Evolutionary conservation across 495 filamentous ascomycete species (phyloP), one percentile per base, ranked within the genome.

Genomic region (Umbilicaria muhlenbergii): DNA sequence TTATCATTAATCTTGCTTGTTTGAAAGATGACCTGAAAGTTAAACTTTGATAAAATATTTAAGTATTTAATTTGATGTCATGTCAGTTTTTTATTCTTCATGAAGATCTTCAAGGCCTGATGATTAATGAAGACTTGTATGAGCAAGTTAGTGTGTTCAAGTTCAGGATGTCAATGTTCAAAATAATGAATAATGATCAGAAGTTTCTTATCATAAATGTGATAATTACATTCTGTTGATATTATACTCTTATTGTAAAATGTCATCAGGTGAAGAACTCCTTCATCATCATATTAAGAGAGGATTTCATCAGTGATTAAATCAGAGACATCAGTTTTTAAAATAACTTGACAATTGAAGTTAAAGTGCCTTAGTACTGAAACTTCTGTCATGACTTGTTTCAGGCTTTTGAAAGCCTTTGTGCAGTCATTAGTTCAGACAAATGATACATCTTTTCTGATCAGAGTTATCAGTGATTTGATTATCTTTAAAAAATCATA

Each of bases 151-250:
- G 19, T 21, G 19, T 21, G 19, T 21, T 21, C 5, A 21, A 21
- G 19, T 21, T 21, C 19, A 2, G 19, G 5, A 21, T 21, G 19
- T 21, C 19, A 21, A 5, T 21, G 19, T 21, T 21, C 5, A 21
- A 21, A 21, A 5, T 5, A 21, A 5, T 21, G 5, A 21, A 21
- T 21, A 21, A 21, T 57, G 5, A 42, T 48, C 7, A 63, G 34
- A 4, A 61, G 32, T 40, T 57, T 52, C 34, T 59, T 56, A 34
- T 64, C 39, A 19, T 62, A 41, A 12, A 62, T 59, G n/a, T 54
- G 13, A 33, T 62, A 63, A 35, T 63, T 61, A 2, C 34, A 15
- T 41, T 65, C 53, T 3, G 48, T 50, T 3, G 46, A 40, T 10
- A 17, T 46, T 16, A 58, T 44, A 17, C 43, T 57, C 19, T 21